Percentiles rank a stretch among this genome's conserved stretches.
Conservation (phyloP, 306 rosid species). For the Fragaria vesca region DNA sequence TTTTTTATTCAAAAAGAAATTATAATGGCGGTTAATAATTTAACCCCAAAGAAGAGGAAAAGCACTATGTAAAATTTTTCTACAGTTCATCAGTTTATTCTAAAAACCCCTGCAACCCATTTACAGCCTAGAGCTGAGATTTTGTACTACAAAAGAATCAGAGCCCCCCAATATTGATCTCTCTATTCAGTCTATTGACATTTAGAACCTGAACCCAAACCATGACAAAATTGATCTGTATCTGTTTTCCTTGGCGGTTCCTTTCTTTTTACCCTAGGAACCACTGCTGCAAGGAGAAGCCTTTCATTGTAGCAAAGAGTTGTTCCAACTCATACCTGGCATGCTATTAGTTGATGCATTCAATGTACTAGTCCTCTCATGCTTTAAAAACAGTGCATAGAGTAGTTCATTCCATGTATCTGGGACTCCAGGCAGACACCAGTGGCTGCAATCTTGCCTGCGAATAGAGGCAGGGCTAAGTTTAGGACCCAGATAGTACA, state of each 20-base stretch:
- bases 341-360: conserved; percentile 23
- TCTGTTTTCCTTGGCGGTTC: background rate
- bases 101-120: conserved; percentile 16
- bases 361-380: conserved; percentile 19
- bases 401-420: conserved; percentile 88
- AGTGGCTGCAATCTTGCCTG: conserved; percentile 94
- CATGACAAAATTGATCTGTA: conserved; percentile 5
- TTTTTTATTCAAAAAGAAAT: background rate
- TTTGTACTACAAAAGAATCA: conserved; percentile 10
- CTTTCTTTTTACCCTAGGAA: conserved; percentile 1
- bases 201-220: conserved; percentile 4
- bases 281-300: background rate
- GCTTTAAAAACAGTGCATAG: conserved; percentile 55
- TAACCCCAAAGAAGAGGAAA: background rate
- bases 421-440: conserved; percentile 97
- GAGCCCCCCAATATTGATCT: background rate
- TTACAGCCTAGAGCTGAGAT: conserved; percentile 11
- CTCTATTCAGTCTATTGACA: conserved; percentile 8
- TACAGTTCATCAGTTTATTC: conserved; percentile 15
- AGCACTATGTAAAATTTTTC: conserved; percentile 12
- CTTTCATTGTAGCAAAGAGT: conserved; percentile 17
- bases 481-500: conserved; percentile 56
- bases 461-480: conserved; percentile 46
- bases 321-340: conserved; percentile 7
- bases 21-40: conserved; percentile 1